Percentiles rank a stretch among this genome's conserved stretches.
Evolutionary conservation across 768 basidiomycete genomes (phyloP).

Genomic region (Suillus occidentalis): DNA sequence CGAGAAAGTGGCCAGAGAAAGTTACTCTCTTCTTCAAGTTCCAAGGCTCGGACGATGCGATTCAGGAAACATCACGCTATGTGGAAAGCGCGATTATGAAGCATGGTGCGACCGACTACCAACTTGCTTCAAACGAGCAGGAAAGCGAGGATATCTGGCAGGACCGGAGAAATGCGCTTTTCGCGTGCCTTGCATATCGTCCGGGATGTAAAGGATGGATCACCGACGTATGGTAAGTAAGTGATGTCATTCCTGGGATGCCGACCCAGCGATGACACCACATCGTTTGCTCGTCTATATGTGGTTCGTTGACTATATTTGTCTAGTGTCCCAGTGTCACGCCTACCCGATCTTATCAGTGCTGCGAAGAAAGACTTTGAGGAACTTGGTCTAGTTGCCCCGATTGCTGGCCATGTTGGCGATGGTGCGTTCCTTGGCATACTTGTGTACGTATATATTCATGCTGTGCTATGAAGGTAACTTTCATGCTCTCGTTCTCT

Average conservation of each 20-base stretch:
- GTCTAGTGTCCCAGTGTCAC: slow-evolving; percentile 33
- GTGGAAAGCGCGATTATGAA: slow-evolving; percentile 34
- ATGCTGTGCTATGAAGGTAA: slow-evolving; percentile 34
- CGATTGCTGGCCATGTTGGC: slow-evolving; percentile 46
- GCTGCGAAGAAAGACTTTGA: slow-evolving; percentile 49
- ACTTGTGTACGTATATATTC: neutral
- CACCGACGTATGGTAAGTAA: slow-evolving; percentile 38
- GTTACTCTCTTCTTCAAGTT: slow-evolving; percentile 48
- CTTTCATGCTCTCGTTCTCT: slow-evolving; percentile 41
- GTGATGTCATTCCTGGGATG: neutral
- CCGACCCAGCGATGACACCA: neutral
- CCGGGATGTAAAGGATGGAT: slow-evolving; percentile 39
- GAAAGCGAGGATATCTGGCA: slow-evolving; percentile 42
- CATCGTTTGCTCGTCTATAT: neutral
- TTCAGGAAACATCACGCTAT: slow-evolving; percentile 32
- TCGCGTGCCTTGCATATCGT: slow-evolving; percentile 27
- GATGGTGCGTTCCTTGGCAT: slow-evolving; percentile 29
- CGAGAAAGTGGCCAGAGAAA: slow-evolving; percentile 29
- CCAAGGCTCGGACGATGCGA: slow-evolving; percentile 35
- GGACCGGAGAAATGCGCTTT: slow-evolving; percentile 28
- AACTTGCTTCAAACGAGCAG: slow-evolving; percentile 37
- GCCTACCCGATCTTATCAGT: slow-evolving; percentile 35
- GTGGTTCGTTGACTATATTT: neutral
- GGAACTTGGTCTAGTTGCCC: slow-evolving; percentile 38
- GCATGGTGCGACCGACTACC: slow-evolving; percentile 39